A percentile compares a stretch with the other conserved stretches of the same genome.
Conservation (phyloP, 2,329 filamentous ascomycete species). For the Diaporthe citriasiana region DNA sequence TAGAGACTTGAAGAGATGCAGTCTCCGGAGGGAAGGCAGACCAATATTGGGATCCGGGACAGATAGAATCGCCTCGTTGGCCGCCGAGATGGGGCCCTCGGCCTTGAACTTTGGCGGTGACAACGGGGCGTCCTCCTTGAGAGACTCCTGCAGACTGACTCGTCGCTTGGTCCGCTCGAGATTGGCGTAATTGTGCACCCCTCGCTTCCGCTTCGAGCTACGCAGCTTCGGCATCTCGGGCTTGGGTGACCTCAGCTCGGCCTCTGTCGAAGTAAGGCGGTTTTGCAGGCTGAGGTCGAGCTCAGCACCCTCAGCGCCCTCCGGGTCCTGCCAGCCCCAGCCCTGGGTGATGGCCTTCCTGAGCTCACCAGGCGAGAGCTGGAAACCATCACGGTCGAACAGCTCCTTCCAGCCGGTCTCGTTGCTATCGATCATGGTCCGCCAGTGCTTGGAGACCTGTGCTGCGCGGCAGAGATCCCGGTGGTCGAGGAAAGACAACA, state of each 20-base stretch:
- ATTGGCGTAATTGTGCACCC: slow-evolving; percentile 58
- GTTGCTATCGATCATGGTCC: slow-evolving; percentile 89
- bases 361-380: slow-evolving; percentile 84
- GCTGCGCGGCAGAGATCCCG: slow-evolving; percentile 90
- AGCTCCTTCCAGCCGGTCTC: slow-evolving; percentile 97
- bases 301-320: slow-evolving; percentile 81
- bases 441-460: slow-evolving; percentile 95
- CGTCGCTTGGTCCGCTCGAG: slow-evolving; percentile 69
- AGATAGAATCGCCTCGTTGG: slow-evolving; percentile 84
- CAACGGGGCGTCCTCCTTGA: slow-evolving; percentile 59
- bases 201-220: slow-evolving; percentile 70
- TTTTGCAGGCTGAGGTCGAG: slow-evolving; percentile 78
- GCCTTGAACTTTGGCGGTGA: slow-evolving; percentile 67
- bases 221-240: slow-evolving; percentile 61
- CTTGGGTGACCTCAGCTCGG: slow-evolving; percentile 63
- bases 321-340: slow-evolving; percentile 97
- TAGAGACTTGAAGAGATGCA: slow-evolving; percentile 96
- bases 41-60: slow-evolving; percentile 87
- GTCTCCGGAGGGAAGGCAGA: slow-evolving; percentile 80
- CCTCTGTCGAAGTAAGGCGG: slow-evolving; percentile 66
- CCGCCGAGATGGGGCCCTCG: slow-evolving; percentile 88
- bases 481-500: slow-evolving; percentile 88
- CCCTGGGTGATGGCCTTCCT: slow-evolving; percentile 89
- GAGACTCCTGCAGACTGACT: slow-evolving; percentile 62
- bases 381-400: slow-evolving; percentile 86